phyloP scores from a whole-genome alignment of 805 yeast species.

The Osmozyma mogii region DNA sequence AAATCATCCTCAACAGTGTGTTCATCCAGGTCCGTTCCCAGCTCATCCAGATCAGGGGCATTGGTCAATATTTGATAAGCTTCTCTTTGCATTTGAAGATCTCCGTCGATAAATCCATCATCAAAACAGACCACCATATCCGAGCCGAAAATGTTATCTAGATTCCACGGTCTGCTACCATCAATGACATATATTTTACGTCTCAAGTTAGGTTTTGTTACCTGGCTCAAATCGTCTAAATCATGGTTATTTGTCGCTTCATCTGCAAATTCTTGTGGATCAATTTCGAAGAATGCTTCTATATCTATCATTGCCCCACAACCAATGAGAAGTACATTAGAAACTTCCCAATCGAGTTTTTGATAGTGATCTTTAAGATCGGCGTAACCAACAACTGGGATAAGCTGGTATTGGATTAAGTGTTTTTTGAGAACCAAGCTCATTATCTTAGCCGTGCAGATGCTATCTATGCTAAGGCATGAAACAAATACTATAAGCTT shows the following conservation, averaged over 20 bases:
- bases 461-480: slow-evolving; percentile 83
- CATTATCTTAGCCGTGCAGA: slow-evolving; percentile 80
- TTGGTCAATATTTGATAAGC: slow-evolving; percentile 52
- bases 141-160: slow-evolving; percentile 85
- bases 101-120: slow-evolving; percentile 68
- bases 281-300: slow-evolving; percentile 62
- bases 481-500: slow-evolving; percentile 82
- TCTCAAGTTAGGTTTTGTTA: slow-evolving; percentile 21
- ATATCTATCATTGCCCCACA: slow-evolving; percentile 92
- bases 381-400: slow-evolving; percentile 88
- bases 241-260: slow-evolving; percentile 18
- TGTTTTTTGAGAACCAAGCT: slow-evolving; percentile 67
- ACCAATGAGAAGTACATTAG: slow-evolving; percentile 74
- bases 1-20: background rate
- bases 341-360: slow-evolving; percentile 64
- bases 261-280: slow-evolving; percentile 43
- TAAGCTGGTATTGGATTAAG: slow-evolving; percentile 76
- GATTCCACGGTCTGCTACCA: slow-evolving; percentile 94
- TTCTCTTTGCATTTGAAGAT: slow-evolving; percentile 43
- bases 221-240: slow-evolving; percentile 11
- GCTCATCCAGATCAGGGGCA: slow-evolving; percentile 17
- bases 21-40: slow-evolving; percentile 11
- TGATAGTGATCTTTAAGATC: slow-evolving; percentile 61
- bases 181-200: slow-evolving; percentile 77
- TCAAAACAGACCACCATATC: slow-evolving; percentile 73